These are phyloP conservation scores for Fusarium clavum DNA, from an alignment of 2,329 filamentous ascomycete genomes.

Conservation along the genomic window DNA sequence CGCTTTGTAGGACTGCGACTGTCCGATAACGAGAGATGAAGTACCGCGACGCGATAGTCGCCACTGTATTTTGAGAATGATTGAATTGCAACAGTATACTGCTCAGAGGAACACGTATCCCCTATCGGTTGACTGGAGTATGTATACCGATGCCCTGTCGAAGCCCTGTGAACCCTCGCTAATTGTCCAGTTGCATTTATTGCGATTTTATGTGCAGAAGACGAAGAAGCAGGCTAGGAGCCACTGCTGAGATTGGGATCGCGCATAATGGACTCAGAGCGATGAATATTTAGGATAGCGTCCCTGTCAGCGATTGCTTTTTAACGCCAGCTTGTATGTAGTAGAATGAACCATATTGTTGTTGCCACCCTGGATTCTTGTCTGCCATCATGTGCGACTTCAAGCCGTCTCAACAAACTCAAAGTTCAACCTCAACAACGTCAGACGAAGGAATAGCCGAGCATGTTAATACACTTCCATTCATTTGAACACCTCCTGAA, in stretches of 20 bases:
- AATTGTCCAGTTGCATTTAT: not conserved
- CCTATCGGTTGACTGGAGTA: not conserved
- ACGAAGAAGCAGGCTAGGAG: not conserved
- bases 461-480: not conserved
- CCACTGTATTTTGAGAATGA: not conserved
- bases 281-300: not conserved
- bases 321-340: not conserved
- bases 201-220: not conserved
- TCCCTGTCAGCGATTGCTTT: not conserved
- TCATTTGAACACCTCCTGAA: not conserved
- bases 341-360: not conserved
- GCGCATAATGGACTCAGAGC: not conserved
- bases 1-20: not conserved
- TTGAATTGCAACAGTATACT: not conserved
- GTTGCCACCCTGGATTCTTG: not conserved
- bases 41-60: not conserved
- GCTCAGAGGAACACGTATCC: not conserved
- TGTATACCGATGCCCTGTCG: not conserved
- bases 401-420: not conserved
- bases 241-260: not conserved
- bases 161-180: not conserved
- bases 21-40: not conserved
- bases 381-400: not conserved
- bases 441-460: not conserved
- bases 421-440: not conserved